Base-by-base conservation (phyloP, 2,329 filamentous ascomycete genomes). In the Onygenales sp. region DNA sequence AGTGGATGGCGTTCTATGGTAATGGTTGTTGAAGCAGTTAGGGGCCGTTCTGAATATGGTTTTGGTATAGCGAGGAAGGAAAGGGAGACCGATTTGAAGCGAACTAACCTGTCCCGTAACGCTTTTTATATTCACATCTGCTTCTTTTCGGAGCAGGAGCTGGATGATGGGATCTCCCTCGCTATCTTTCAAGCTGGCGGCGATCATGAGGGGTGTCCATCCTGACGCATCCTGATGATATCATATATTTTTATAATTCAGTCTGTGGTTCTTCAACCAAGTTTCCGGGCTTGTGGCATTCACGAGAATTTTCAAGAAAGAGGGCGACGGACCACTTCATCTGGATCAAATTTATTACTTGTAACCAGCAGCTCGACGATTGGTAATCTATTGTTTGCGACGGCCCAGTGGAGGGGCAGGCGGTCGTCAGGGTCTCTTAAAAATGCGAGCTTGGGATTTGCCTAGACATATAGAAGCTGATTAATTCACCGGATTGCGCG, bases 381-480 rank as follows among this genome's bases (percentile, higher is more conserved):
- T 27, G 84, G 80, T 6, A 85, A 71, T 60, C 83, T 85, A 67
- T 93, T 94, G 69, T 87, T 86, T 21, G 91, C 93, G 2, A 84
- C 82, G 0, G 93, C 92, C 93, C 93, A 98, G 76, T 98, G 93
- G 54, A 97, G 83, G 2, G 93, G 85, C 39, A 95, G 81, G 44
- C 93, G 87, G 13, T 89, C 88, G 68, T 98, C 93, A 48, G 88
- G 85, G 64, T 98, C 93, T 63, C 74, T 76, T 63, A 84, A 82
- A 54, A 74, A 77, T 31, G 88, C 84, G 40, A 94, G 80, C 63
- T 87, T 91, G 2, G 87, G 84, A 64, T 95, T 90, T 60, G 84
- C 83, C 86, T 92, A 45, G 43, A 37, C 42, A 49, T 52, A 46
- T 11, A 32, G 47, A 56, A 36, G 34, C 11, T 46, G 42, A 51